Evolutionary conservation across 2,329 filamentous ascomycete genomes (phyloP), one percentile per base, ranked within the genome.

Genomic region (Bipolaris cookei): DNA sequence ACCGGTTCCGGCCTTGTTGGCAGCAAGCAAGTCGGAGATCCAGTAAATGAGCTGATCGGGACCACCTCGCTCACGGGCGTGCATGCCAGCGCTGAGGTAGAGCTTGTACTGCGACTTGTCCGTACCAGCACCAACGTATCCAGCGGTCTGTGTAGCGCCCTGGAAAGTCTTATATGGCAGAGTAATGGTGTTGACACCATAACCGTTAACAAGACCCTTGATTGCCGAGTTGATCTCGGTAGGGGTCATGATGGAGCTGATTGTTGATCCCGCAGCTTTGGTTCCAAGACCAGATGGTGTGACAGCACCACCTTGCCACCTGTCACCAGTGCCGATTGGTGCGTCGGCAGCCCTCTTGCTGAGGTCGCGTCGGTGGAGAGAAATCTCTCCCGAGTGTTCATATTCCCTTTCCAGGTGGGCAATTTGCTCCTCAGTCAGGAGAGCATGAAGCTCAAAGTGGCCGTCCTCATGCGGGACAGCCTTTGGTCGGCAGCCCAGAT

Each of bases 1-100:
- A 6, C 84, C 84, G 3, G 74, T 77, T 20, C 79, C 77, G 32
- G 78, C 73, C 64, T 81, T 78, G 61, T 82, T 78, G 16, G 85
- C 85, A 44, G 80, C 79, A 3, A 87, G 78, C 3, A 87, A 76
- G 65, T 87, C 85, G 0, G 83, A 76, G 28, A 86, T 76, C 73
- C 85, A 86, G 76, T 86, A 86, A 41, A 87, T 71, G 13, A 86
- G 75, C 56, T 82, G 78, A 65, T 87, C 85, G 0, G 84, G 79
- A 0, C 80, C 82, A 23, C 84, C 84, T 8, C 85, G 81, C 72
- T 87, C 85, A 21, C 85, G 82, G 7, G 84, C 82, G 63, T 87
- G 85, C 44, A 86, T 80, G 23, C 78, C 83, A 39, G 80, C 80
- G 56, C 82, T 82, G 54, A 87, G 72, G 66, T 83, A 84, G 25